Evolutionary conservation across 495 filamentous ascomycete genomes (phyloP), one percentile per base, ranked within the genome.

Genomic region (Penicillium ochrochloron): DNA sequence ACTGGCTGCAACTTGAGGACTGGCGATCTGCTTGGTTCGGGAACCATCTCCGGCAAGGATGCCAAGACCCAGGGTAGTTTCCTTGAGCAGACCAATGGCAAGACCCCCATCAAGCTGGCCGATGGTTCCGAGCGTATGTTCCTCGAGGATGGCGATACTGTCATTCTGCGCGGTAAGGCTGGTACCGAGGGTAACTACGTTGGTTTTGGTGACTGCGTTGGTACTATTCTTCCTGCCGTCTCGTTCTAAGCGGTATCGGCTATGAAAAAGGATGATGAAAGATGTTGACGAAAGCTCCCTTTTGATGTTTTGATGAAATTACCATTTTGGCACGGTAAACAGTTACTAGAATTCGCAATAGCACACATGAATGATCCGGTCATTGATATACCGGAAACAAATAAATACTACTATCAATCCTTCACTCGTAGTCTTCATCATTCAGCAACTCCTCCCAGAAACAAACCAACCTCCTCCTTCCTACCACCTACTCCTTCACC

Each of bases 21-120:
- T 0, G 94, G 94, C 39, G 94, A 98, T 68, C 76, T 98, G 56
- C 75, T 98, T 2, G 94, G 93, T 21, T 94, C 90, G 5, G 94
- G 94, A 3, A 98, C 94, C 1, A 96, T 98, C 68, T 92, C 89
- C 55, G 94, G 94, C 21, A 86, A 83, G 15, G 85, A 84, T 17
- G 70, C 75, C 1, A 75, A 77, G 19, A 84, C 87, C 46, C 69
- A 86, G 65, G 94, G 94, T 5, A 92, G 92, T 76, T 66, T 97
- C 60, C 79, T 97, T 31, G 94, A 98, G 80, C 86, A 92, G 74
- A 94, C 83, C 4, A 83, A 86, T 67, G 84, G 76, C 54, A 95
- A 90, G 79, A 82, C 82, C 54, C 82, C 88, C 8, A 78, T 92
- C 27, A 81, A 86, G 74, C 80, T 94, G 27, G 79, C 82, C 0